Evolutionary conservation across 2,329 filamentous ascomycete species (phyloP), one percentile per base, ranked within the genome.

Genomic region (Dactylellina cionopaga): DNA sequence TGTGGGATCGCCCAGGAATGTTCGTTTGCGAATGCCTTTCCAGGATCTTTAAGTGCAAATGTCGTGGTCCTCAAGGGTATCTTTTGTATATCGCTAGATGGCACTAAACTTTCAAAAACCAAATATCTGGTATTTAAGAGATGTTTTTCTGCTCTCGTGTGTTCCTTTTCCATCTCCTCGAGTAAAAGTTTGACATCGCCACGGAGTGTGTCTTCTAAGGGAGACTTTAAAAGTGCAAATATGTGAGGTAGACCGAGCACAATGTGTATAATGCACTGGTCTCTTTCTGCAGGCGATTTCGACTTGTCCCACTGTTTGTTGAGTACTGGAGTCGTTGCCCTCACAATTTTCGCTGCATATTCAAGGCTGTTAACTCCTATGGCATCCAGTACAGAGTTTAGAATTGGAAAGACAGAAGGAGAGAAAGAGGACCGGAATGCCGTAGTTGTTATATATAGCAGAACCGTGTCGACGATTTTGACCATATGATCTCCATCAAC

Each of bases 51-150:
- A 87, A 6, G 84, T 84, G 44, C 85, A 83, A 31, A 81, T 74
- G 70, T 86, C 83, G 74, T 87, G 84, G 11, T 83, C 80, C 35
- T 84, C 82, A 17, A 89, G 80, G 37, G 70, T 22, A 52, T 60
- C 54, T 83, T 82, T 76, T 89, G 88, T 0, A 83, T 63, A n/a
- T 81, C 77, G 10, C 85, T 11, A 80, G 80, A 58, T 85, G 86
- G 75, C 80, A 83, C 76, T 83, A 80, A 58, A 76, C 65, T 74
- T 83, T 78, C 78, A 82, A 91, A 90, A 0, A 84, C 82, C 24
- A 97, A 79, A 76, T 97, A 91, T 71, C 91, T 88, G n/a, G 96
- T 81, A 74, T 92, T 90, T 9, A 98, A 83, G 35, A 89, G 86
- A 49, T 91, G 88, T 68, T 87, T 87, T 49, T 90, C 88, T 33